A percentile compares a stretch with the other conserved stretches of the same genome.
These are phyloP conservation scores for Cryptococcus wingfieldii DNA, from an alignment of 1,284 basidiomycete genomes.

Conservation along the genomic window DNA sequence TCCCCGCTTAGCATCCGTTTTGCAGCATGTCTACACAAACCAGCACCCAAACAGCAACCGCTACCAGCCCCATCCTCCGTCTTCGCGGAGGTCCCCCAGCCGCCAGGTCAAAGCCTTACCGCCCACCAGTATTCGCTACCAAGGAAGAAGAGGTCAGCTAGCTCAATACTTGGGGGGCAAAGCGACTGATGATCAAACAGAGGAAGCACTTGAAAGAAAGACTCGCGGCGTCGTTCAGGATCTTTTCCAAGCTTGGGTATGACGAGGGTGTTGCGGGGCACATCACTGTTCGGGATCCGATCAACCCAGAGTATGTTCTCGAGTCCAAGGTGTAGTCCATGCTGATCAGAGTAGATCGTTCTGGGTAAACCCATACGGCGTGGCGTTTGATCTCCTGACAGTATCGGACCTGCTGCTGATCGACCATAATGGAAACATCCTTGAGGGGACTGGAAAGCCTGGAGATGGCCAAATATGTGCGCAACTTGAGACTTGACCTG, in stretches of 20 bases:
- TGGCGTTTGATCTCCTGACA: constrained; percentile 52
- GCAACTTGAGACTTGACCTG: neutral
- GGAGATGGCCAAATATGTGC: constrained; percentile 34
- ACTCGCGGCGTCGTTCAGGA: constrained; percentile 43
- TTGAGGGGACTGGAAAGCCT: constrained; percentile 45
- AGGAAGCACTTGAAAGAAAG: constrained; percentile 56
- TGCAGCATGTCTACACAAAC: too few species aligned
- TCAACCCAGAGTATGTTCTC: constrained; percentile 50
- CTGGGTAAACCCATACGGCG: constrained; percentile 57
- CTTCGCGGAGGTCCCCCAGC: constrained; percentile 1
- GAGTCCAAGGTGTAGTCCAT: neutral
- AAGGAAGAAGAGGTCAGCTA: constrained; percentile 10
- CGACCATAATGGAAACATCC: constrained; percentile 54
- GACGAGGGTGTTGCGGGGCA: constrained; percentile 63
- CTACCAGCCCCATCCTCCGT: neutral
- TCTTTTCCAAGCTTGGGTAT: constrained; percentile 55
- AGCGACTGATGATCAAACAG: constrained; percentile 22
- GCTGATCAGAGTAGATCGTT: constrained; percentile 38
- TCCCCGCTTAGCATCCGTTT: too few species aligned
- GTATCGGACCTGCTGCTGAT: constrained; percentile 54
- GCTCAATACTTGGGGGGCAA: neutral
- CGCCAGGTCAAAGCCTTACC: constrained; percentile 7
- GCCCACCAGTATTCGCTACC: constrained; percentile 2
- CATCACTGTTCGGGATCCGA: constrained; percentile 60
- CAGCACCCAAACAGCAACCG: neutral